Conservation (phyloP, 2,329 filamentous ascomycete species). For the Pyrenophora seminiperda region DNA sequence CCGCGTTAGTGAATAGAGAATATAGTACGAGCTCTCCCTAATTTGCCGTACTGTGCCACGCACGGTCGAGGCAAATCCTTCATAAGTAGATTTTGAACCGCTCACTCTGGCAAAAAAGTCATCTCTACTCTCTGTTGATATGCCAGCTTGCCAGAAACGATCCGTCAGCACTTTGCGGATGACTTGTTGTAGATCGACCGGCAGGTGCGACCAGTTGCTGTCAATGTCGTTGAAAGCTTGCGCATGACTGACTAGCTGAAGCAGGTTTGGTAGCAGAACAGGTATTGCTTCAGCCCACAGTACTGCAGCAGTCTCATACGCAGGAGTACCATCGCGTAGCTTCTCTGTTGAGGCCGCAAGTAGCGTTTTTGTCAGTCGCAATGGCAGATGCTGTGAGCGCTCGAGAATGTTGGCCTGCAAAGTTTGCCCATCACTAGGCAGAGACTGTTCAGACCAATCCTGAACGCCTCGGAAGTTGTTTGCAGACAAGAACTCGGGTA, state of each 20-base stretch:
- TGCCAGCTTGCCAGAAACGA: constrained; percentile 97
- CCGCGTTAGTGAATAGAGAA: constrained; percentile 90
- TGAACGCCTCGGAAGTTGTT: constrained; percentile 74
- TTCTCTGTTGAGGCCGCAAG: constrained; percentile 92
- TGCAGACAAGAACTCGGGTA: constrained; percentile 77
- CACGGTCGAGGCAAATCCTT: constrained; percentile 92
- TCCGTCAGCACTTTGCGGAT: constrained; percentile 87
- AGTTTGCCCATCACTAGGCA: constrained; percentile 78
- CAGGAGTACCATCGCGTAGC: constrained; percentile 71
- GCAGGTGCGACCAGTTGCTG: constrained; percentile 76
- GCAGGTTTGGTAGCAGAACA: constrained; percentile 79
- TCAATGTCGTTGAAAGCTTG: constrained; percentile 87
- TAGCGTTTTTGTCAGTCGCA: constrained; percentile 88
- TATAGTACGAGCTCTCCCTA: constrained; percentile 90
- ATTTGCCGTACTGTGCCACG: constrained; percentile 87
- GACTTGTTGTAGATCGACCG: constrained; percentile 74
- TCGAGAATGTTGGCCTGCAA: constrained; percentile 80
- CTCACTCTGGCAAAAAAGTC: constrained; percentile 94
- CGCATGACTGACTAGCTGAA: constrained; percentile 85
- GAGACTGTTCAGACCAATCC: constrained; percentile 79
- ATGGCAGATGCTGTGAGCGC: constrained; percentile 74
- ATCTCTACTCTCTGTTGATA: constrained; percentile 92
- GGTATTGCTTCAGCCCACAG: constrained; percentile 89
- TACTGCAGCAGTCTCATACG: constrained; percentile 75
- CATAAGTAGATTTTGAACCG: constrained; percentile 84